Evolutionary conservation across 2,329 filamentous ascomycete species (phyloP).

Genomic region (Sphaceloma murrayae): DNA sequence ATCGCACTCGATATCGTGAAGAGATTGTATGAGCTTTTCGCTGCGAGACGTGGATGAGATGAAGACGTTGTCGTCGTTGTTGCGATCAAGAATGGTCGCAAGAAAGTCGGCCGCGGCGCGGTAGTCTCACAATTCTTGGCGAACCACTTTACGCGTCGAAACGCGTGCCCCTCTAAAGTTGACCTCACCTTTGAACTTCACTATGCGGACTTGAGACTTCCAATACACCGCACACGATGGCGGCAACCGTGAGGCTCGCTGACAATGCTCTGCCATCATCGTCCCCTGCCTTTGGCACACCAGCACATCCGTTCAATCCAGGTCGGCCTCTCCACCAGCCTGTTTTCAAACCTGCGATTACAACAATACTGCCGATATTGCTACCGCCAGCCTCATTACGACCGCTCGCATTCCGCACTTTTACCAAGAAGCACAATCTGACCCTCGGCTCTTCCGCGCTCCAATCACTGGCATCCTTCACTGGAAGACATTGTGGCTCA

Average conservation of each 20-base stretch:
- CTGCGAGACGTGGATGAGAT: no score
- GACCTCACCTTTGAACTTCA: no score
- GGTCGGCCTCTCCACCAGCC: slow-evolving; percentile 36
- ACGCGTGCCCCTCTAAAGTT: no score
- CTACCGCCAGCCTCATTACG: slow-evolving; percentile 79
- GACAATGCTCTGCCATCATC: slow-evolving; percentile 62
- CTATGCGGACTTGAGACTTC: no score
- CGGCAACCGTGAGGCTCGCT: slow-evolving; percentile 20
- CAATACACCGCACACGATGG: slow-evolving; percentile 22
- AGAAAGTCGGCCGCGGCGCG: no score
- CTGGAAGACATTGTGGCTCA: slow-evolving; percentile 87
- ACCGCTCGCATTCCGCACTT: slow-evolving; percentile 85
- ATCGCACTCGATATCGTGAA: no score
- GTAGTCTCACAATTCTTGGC: slow-evolving; percentile 9
- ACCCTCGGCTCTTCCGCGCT: slow-evolving; percentile 83
- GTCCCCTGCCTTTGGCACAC: slow-evolving; percentile 82
- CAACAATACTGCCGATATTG: slow-evolving; percentile 73
- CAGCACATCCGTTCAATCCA: slow-evolving; percentile 65
- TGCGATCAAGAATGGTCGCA: neutral
- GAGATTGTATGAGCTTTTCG: no score
- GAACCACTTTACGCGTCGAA: slow-evolving; percentile 18
- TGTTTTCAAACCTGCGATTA: slow-evolving; percentile 44
- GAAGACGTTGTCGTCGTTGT: no score
- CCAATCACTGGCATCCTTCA: slow-evolving; percentile 74
- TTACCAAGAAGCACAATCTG: slow-evolving; percentile 95